A percentile compares a stretch with the other conserved stretches of the same genome.
Evolutionary conservation across 352 stramenopile species (phyloP).

Genomic region (Phytophthora sojae): DNA sequence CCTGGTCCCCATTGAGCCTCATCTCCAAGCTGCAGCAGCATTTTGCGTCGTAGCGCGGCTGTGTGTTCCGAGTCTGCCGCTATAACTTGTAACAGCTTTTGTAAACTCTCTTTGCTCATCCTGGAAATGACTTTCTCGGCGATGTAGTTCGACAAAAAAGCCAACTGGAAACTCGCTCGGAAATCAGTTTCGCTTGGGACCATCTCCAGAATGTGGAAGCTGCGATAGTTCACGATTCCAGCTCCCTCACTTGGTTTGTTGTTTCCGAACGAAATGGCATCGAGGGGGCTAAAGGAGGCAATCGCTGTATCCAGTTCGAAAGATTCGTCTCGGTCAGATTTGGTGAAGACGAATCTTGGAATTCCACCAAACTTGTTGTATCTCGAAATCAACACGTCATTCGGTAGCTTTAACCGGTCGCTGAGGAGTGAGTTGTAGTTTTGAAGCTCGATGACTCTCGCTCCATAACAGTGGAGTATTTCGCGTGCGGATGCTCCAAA

Average conservation of each 20-base stretch:
- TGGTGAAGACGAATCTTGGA: constrained; percentile 13
- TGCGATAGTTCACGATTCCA: constrained; percentile 9
- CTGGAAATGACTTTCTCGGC: constrained; percentile 14
- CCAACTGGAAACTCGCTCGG: constrained; percentile 13
- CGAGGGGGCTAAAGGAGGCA: background rate
- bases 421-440: constrained; percentile 8
- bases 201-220: constrained; percentile 24
- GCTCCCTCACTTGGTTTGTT: constrained; percentile 9
- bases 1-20: background rate
- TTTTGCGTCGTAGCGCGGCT: constrained; percentile 13
- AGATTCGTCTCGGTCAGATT: constrained; percentile 35
- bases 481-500: background rate
- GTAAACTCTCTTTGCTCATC: constrained; percentile 8
- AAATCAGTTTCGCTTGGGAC: constrained; percentile 3
- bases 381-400: constrained; percentile 58
- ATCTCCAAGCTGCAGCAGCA: background rate
- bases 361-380: constrained; percentile 62
- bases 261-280: constrained; percentile 4
- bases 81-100: constrained; percentile 17
- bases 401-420: background rate
- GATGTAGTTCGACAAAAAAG: constrained; percentile 23
- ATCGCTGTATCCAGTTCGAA: constrained; percentile 49
- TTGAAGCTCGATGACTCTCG: background rate
- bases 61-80: constrained; percentile 16
- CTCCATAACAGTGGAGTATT: background rate